Evolutionary conservation across 1,139 yeast species (phyloP).

Genomic region (Blastobotrys capitulatus): DNA sequence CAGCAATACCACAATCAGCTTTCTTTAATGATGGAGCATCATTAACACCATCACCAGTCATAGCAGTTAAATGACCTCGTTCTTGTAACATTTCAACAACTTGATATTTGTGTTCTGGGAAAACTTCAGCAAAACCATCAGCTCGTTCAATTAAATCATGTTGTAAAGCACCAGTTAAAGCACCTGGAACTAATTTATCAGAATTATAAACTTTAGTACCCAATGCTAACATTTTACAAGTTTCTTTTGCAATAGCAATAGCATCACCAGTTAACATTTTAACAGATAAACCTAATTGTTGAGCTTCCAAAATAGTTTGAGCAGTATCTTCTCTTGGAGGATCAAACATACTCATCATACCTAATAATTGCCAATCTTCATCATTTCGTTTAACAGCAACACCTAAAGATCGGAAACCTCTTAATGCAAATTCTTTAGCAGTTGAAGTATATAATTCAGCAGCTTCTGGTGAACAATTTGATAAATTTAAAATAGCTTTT

Average conservation of each 20-base stretch:
- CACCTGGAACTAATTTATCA: conserved; percentile 89
- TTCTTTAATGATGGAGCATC: conserved; percentile 76
- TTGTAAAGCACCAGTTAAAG: conserved; percentile 85
- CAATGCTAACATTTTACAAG: conserved; percentile 95
- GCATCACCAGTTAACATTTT: conserved; percentile 99
- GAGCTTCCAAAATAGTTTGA: conserved; percentile 90
- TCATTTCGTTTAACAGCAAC: conserved; percentile 99
- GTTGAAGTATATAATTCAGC: conserved; percentile 94
- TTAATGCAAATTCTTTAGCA: conserved; percentile 94
- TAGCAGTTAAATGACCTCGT: conserved; percentile 73
- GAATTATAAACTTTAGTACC: conserved; percentile 98
- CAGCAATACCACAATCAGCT: conserved; percentile 80
- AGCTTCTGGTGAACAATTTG: conserved; percentile 93
- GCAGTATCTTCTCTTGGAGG: conserved; percentile 99
- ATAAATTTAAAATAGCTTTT: conserved; percentile 95
- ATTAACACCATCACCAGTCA: conserved; percentile 82
- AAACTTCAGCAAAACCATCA: conserved; percentile 77
- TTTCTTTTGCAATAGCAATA: conserved; percentile 98
- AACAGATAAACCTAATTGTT: conserved; percentile 87
- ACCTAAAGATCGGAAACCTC: conserved; percentile 99
- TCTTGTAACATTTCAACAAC: conserved; percentile 73
- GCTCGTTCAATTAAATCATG: conserved; percentile 68
- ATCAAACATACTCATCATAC: conserved; percentile 98
- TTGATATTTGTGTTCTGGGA: conserved; percentile 78
- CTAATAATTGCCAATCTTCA: conserved; percentile 97